Evolutionary conservation across 2,329 filamentous ascomycete genomes (phyloP), one percentile per base, ranked within the genome.

Genomic region (Xylariales sp.): DNA sequence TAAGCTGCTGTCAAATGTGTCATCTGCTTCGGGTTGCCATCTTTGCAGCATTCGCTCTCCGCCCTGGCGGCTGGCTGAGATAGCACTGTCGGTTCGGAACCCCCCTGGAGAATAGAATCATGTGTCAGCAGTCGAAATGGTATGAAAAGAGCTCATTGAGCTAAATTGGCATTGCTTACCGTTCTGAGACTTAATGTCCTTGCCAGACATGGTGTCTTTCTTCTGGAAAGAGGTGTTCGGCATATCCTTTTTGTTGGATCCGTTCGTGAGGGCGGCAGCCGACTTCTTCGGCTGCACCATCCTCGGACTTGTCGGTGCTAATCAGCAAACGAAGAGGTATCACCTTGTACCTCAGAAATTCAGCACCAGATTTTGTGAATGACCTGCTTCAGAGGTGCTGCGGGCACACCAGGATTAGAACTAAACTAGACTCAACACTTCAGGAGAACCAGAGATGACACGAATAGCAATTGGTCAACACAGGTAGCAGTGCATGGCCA

Each of bases 31-130:
- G 6, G 87, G 80, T 39, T 89, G 78, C 89, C 90, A 97, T 51
- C 76, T 82, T 56, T 95, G 82, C 28, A 97, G 70, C 37, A 79
- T 71, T 42, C 89, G 81, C 62, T 95, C 88, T 41, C 77, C 79
- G 33, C 78, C 72, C 31, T 74, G 66, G 46, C 83, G 77, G 52
- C 75, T 76, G 47, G 85, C 85, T 6, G 90, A 93, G 46, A 97
- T 96, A 53, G 93, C 88, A 23, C 79, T 71, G 57, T 97, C 91
- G 17, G 91, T 97, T 46, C 85, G 83, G 66, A 97, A 96, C 17
- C 72, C 76, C 45, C 85, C 87, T 93, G 46, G 18, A 32, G 28
- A 23, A 32, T 23, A 37, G 16, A 20, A 14, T 36, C 21, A 11
- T 40, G 31, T 28, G n/a, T 29, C 13, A 12, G 15, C 6, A n/a